Evolutionary conservation across 176 grass and related monocot genomes (phyloP).

Genomic region (Poa annua): DNA sequence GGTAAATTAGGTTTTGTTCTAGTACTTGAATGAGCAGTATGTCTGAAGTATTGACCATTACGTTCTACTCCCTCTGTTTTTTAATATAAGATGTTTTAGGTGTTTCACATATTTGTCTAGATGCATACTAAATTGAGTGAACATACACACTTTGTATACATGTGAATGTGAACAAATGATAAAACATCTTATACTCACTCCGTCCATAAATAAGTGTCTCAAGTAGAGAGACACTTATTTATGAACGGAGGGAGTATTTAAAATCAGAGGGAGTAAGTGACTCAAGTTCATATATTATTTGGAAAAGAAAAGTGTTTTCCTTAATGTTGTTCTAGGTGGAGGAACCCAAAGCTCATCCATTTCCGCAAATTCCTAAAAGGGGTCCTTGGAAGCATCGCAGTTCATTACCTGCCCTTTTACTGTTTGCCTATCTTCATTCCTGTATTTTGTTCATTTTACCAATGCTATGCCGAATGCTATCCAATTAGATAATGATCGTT

Average conservation of each 20-base stretch:
- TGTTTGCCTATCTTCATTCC: constrained; percentile 16
- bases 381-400: background rate
- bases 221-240: no score
- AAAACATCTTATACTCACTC: no score
- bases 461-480: background rate
- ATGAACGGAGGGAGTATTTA: no score
- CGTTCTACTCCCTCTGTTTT: background rate
- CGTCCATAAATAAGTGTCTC: no score
- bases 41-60: background rate
- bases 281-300: background rate
- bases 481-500: background rate
- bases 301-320: background rate
- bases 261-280: no score
- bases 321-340: background rate
- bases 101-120: no score
- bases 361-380: background rate
- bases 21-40: background rate
- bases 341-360: background rate
- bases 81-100: no score
- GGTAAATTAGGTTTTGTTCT: background rate
- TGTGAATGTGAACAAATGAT: no score
- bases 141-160: no score
- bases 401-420: constrained; percentile 23
- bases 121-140: no score
- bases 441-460: constrained; percentile 1